Conservation (phyloP, 169 alveolate genomes). For the Neospora caninum region DNA sequence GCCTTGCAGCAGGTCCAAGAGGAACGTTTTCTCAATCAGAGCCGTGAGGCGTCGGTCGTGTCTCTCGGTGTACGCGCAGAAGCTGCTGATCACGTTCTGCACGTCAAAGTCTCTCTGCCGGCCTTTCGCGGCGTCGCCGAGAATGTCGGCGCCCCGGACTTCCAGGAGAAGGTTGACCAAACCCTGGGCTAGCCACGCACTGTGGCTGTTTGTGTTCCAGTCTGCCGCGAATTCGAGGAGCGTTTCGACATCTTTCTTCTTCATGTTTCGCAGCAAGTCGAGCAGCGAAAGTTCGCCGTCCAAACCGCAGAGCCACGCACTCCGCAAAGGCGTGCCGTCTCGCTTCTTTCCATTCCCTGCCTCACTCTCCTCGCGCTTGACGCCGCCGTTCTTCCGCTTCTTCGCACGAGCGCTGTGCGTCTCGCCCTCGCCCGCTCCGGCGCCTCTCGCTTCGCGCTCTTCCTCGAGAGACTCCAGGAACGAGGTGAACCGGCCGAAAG, state of each 20-base stretch:
- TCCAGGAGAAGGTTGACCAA: background rate
- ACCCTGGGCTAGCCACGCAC: conserved; percentile 1
- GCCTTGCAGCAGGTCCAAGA: background rate
- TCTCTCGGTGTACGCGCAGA: conserved; percentile 10
- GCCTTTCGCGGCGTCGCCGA: background rate
- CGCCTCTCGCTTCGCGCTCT: background rate
- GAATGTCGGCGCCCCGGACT: background rate
- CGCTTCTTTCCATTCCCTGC: background rate
- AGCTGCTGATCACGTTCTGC: background rate
- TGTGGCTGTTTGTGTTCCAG: conserved; percentile 20
- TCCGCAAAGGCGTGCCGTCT: background rate
- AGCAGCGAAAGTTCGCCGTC: background rate
- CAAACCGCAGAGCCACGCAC: background rate
- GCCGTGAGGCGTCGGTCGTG: background rate
- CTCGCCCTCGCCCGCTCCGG: too few relatives aligned
- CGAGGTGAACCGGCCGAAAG: background rate
- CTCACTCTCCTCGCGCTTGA: background rate
- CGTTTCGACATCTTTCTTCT: background rate
- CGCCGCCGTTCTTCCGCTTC: background rate
- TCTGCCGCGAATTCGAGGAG: background rate
- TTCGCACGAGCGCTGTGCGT: too few relatives aligned
- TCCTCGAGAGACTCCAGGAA: background rate
- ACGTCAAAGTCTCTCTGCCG: background rate
- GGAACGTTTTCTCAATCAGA: background rate
- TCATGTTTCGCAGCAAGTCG: background rate